Conservation (phyloP, 495 filamentous ascomycete genomes). For the Aspergillus sclerotiicarbonarius region DNA sequence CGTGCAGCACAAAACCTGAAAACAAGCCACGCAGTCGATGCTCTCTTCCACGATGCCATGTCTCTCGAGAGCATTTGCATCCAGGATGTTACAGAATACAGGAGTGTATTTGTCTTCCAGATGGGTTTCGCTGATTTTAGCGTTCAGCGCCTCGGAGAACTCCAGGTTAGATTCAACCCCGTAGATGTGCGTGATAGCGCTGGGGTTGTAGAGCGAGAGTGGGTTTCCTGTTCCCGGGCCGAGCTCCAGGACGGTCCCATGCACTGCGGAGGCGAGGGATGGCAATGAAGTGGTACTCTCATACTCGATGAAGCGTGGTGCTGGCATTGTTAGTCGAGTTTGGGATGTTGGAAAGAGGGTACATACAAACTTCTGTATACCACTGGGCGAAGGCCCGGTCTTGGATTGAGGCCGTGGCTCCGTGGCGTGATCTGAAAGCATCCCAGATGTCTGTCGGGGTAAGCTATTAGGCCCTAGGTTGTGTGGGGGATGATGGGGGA, state of each 20-base stretch:
- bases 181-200: slow-evolving; percentile 35
- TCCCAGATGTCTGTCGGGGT: not conserved
- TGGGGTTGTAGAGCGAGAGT: slow-evolving; percentile 36
- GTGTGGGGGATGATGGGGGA: not conserved
- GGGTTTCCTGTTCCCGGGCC: slow-evolving; percentile 50
- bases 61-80: slow-evolving; percentile 30
- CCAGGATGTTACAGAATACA: slow-evolving; percentile 35
- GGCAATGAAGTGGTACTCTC: slow-evolving; percentile 44
- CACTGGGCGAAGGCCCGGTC: not conserved
- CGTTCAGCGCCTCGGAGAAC: slow-evolving; percentile 23
- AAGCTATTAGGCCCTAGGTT: not conserved
- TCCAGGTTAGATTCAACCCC: slow-evolving; percentile 44
- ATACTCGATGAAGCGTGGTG: slow-evolving; percentile 30
- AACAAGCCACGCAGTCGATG: slow-evolving; percentile 31
- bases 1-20: slow-evolving; percentile 32
- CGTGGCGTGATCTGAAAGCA: not conserved
- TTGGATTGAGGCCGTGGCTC: not conserved
- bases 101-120: slow-evolving; percentile 40
- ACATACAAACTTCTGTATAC: not conserved
- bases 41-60: slow-evolving; percentile 38
- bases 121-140: slow-evolving; percentile 21
- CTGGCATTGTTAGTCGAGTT: not conserved
- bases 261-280: slow-evolving; percentile 33
- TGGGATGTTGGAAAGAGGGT: not conserved
- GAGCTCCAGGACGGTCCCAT: slow-evolving; percentile 46